phyloP scores from a whole-genome alignment of 1,139 yeast species.

The Saccharomyces hybrid region DNA sequence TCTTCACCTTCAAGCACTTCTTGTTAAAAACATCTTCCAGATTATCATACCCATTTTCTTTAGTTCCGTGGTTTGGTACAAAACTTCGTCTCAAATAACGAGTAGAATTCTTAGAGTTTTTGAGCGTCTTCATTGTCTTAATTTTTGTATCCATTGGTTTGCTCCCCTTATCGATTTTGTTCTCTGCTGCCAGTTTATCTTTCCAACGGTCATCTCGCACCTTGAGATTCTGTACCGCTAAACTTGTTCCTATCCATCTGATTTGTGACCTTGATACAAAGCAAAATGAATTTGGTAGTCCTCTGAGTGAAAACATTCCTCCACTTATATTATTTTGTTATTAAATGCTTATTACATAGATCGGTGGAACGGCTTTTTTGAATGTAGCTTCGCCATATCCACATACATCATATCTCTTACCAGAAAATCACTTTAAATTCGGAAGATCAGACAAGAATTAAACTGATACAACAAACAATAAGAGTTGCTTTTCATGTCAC shows the following conservation, averaged over 20 bases:
- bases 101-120: constrained; percentile 2
- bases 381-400: not conserved
- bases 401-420: too few relatives aligned
- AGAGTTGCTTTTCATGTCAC: too few relatives aligned
- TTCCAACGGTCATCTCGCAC: not conserved
- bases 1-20: constrained; percentile 16
- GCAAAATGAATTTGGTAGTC: not conserved
- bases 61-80: not conserved
- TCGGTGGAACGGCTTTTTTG: not conserved
- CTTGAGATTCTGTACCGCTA: not conserved
- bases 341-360: not conserved
- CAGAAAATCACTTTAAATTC: too few relatives aligned
- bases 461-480: too few relatives aligned
- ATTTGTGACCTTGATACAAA: not conserved
- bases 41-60: not conserved
- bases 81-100: constrained; percentile 5
- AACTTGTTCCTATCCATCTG: not conserved
- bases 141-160: not conserved
- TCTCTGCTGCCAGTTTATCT: not conserved
- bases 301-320: not conserved
- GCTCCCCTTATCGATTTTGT: not conserved
- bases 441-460: too few relatives aligned
- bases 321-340: not conserved
- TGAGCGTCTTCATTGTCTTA: constrained; percentile 2
- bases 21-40: not conserved